These are phyloP conservation scores for Apostasia ramifera DNA, from an alignment of 106 monocot genomes.

Conservation along the genomic window DNA sequence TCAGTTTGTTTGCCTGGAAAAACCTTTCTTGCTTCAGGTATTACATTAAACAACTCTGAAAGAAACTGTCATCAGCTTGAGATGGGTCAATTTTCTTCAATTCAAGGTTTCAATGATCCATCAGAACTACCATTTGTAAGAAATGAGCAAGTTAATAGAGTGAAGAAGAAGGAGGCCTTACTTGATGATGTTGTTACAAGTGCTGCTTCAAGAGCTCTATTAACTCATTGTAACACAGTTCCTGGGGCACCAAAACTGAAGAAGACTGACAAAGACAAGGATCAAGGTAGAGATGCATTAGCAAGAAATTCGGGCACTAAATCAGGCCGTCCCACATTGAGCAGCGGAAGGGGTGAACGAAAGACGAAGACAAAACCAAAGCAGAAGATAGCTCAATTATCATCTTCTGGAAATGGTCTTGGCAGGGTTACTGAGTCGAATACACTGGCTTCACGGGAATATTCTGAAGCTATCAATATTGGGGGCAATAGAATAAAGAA, in stretches of 20 bases:
- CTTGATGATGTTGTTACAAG: slow-evolving; percentile 61
- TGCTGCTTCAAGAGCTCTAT: slow-evolving; percentile 30
- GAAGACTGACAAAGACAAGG: slow-evolving; percentile 54
- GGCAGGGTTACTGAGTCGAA: slow-evolving; percentile 33
- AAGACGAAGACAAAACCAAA: slow-evolving; percentile 78
- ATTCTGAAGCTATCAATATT: slow-evolving; percentile 14
- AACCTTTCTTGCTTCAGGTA: slow-evolving; percentile 12
- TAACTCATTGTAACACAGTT: slow-evolving; percentile 23
- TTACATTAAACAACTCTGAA: slow-evolving; percentile 9
- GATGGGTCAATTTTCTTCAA: slow-evolving; percentile 20
- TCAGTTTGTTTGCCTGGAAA: neutral
- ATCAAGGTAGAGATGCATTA: slow-evolving; percentile 38
- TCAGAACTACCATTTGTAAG: slow-evolving; percentile 31
- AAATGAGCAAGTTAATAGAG: slow-evolving; percentile 27
- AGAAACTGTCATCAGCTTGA: slow-evolving; percentile 39
- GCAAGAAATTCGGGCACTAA: slow-evolving; percentile 48
- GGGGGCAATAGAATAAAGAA: slow-evolving; percentile 18
- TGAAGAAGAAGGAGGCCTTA: slow-evolving; percentile 54
- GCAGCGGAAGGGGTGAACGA: slow-evolving; percentile 50
- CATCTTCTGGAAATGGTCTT: slow-evolving; percentile 50
- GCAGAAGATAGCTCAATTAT: slow-evolving; percentile 74
- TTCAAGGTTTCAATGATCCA: slow-evolving; percentile 13
- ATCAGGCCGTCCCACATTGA: slow-evolving; percentile 43
- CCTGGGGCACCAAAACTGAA: slow-evolving; percentile 60
- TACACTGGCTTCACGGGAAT: slow-evolving; percentile 12